phyloP scores from a whole-genome alignment of 805 yeast species.

The Cyberlindnera mycetangii region DNA sequence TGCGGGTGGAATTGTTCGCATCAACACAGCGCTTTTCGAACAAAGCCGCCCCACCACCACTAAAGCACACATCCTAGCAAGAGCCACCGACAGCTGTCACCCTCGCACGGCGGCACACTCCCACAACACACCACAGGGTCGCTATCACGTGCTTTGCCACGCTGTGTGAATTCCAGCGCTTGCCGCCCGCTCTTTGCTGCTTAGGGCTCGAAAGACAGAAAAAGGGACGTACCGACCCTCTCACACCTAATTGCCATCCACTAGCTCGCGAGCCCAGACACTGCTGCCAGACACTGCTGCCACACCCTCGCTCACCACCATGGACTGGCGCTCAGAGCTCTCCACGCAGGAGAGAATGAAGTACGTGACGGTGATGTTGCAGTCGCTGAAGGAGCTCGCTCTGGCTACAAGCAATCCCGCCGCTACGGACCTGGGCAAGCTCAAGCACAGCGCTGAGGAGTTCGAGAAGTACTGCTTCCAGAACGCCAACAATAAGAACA shows the following conservation, averaged over 20 bases:
- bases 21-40: background rate
- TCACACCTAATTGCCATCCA: no score
- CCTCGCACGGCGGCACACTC: background rate
- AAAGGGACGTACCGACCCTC: background rate
- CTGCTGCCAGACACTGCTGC: background rate
- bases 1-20: constrained; percentile 5
- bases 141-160: background rate
- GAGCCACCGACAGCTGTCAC: background rate
- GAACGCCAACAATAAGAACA: constrained; percentile 54
- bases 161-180: background rate
- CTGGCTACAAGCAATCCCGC: constrained; percentile 16
- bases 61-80: background rate
- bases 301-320: constrained; percentile 2
- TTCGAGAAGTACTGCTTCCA: constrained; percentile 65
- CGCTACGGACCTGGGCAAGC: constrained; percentile 35
- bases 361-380: constrained; percentile 23
- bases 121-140: no score
- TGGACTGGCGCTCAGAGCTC: constrained; percentile 29
- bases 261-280: no score
- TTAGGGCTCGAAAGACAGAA: background rate
- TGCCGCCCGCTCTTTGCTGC: background rate
- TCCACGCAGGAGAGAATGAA: constrained; percentile 24
- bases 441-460: constrained; percentile 61
- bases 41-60: background rate
- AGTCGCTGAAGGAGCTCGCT: constrained; percentile 25